A percentile compares a stretch with the other conserved stretches of the same genome.
Evolutionary conservation across 179 eudicot species (phyloP).

Genomic region (Vitellaria paradoxa): DNA sequence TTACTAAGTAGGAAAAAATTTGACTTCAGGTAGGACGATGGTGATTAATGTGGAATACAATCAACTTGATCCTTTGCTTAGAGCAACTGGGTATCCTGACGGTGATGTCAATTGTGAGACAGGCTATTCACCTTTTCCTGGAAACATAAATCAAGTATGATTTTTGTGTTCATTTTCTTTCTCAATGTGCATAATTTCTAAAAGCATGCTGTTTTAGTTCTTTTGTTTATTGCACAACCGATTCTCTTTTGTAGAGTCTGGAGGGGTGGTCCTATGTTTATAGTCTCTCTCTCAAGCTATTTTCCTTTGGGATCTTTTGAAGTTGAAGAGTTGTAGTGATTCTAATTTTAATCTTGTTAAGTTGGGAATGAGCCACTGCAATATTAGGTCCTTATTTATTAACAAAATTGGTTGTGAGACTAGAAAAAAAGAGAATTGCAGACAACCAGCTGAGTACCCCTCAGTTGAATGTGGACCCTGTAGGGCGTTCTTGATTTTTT

Average conservation of each 20-base stretch:
- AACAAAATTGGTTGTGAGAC: not conserved
- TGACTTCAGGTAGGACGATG: constrained; percentile 78
- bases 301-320: not conserved
- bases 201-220: not conserved
- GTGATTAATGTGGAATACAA: constrained; percentile 97
- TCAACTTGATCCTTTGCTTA: constrained; percentile 93
- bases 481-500: too few relatives aligned
- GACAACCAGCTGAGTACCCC: too few relatives aligned
- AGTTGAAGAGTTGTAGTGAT: not conserved
- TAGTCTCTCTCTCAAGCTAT: not conserved
- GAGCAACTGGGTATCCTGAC: constrained; percentile 83
- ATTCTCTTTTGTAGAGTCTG: not conserved
- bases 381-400: not conserved
- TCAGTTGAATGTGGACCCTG: too few relatives aligned
- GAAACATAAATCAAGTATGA: constrained; percentile 90
- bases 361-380: not conserved
- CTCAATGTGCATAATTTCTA: not conserved
- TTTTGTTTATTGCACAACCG: not conserved
- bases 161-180: not conserved
- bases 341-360: not conserved
- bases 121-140: constrained; percentile 97
- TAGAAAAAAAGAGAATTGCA: not conserved
- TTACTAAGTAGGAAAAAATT: constrained; percentile 11
- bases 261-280: not conserved
- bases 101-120: constrained; percentile 91